These are phyloP conservation scores for Trichoderma asperellum DNA, from an alignment of 2,329 filamentous ascomycete genomes.

Conservation along the genomic window DNA sequence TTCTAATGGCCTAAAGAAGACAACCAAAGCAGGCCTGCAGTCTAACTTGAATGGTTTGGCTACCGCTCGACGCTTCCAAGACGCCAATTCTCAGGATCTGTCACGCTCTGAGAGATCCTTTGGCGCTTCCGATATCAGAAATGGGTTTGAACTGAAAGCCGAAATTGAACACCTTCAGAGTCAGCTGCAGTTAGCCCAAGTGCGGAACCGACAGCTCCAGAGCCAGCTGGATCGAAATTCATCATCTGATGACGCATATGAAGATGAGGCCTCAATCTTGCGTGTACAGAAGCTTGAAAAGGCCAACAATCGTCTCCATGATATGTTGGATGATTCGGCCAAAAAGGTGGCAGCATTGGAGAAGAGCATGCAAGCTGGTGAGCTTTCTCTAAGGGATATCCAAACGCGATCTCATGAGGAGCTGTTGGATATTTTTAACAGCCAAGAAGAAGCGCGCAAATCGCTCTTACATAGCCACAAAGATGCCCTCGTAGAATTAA, in stretches of 20 bases:
- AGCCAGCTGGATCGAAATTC: constrained; percentile 77
- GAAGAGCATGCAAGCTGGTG: constrained; percentile 81
- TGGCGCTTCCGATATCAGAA: constrained; percentile 83
- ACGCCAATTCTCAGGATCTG: constrained; percentile 70
- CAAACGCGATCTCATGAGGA: constrained; percentile 95
- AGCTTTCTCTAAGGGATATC: constrained; percentile 86
- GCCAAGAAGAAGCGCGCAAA: constrained; percentile 85
- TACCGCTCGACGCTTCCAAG: constrained; percentile 72
- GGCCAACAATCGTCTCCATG: constrained; percentile 87
- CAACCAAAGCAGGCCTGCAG: constrained; percentile 55
- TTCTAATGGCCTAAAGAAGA: constrained; percentile 70
- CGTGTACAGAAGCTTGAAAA: constrained; percentile 90
- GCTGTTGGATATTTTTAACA: constrained; percentile 88
- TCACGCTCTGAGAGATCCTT: constrained; percentile 79
- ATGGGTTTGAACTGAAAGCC: constrained; percentile 85
- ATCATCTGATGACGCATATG: constrained; percentile 63
- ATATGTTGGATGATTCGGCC: constrained; percentile 90
- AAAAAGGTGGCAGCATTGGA: constrained; percentile 92
- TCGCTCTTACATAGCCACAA: constrained; percentile 84
- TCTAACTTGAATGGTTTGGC: constrained; percentile 77
- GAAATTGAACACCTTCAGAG: constrained; percentile 93
- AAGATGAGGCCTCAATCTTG: constrained; percentile 77
- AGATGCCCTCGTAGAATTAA: constrained; percentile 79
- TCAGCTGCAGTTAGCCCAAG: constrained; percentile 88
- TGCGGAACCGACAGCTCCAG: constrained; percentile 93